Percentiles rank a stretch among this genome's conserved stretches.
Conservation (phyloP, 306 rosid species). For the Cicer bijugum region DNA sequence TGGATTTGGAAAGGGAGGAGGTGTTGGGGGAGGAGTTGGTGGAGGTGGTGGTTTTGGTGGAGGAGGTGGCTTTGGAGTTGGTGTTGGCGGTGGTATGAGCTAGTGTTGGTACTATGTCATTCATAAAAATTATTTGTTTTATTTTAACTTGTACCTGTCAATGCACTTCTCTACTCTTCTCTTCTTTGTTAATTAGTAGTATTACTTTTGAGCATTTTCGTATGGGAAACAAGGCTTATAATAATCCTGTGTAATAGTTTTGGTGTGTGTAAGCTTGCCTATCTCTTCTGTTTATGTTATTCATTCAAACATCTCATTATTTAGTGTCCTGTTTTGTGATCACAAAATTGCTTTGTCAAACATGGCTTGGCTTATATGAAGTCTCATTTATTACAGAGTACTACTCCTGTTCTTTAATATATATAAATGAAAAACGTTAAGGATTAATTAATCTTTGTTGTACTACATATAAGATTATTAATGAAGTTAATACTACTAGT, state of each 20-base stretch:
- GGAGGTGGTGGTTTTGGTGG: slow-evolving; percentile 47
- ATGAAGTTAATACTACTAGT: too few species aligned
- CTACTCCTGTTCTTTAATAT: too few species aligned
- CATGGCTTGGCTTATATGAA: too few species aligned
- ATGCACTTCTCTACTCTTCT: neutral
- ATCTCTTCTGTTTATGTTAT: too few species aligned
- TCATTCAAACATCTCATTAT: too few species aligned
- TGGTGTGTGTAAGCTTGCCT: neutral
- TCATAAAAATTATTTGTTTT: neutral
- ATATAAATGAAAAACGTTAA: too few species aligned
- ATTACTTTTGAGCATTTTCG: neutral
- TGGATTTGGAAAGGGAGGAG: slow-evolving; percentile 30
- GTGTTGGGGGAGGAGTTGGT: slow-evolving; percentile 38
- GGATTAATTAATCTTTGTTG: too few species aligned
- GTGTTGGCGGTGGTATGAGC: neutral
- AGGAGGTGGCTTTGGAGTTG: slow-evolving; percentile 45
- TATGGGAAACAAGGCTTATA: neutral
- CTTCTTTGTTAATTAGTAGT: neutral
- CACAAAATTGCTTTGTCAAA: too few species aligned
- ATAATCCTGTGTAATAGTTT: neutral
- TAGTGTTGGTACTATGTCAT: neutral
- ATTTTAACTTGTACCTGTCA: neutral
- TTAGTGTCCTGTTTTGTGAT: too few species aligned
- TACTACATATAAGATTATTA: too few species aligned
- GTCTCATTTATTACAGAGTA: too few species aligned